Base-by-base conservation (phyloP, 208 protist genomes). In the Leishmania martiniquensis region DNA sequence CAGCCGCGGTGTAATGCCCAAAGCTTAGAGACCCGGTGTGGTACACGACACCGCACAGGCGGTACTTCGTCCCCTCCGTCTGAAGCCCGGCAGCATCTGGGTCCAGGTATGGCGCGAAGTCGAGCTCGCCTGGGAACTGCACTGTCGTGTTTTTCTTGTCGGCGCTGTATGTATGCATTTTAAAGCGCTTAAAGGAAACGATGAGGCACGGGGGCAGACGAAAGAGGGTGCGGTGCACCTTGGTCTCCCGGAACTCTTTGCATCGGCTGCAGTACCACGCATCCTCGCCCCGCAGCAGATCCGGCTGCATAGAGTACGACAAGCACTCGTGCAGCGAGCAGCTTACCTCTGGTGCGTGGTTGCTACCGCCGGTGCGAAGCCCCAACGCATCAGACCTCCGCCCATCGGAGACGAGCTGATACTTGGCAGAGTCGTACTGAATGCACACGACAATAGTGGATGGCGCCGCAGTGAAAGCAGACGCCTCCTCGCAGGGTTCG, bases 1-100 rank as follows among this genome's bases (percentile, higher is more conserved):
- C 87, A 1, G 79, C 62, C 17, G 91, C 91, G 5, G 91, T 97
- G 90, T 97, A 97, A 72, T 97, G 93, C 1, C 93, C 93, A 75
- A 89, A 95, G 63, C 75, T 89, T 47, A 97, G 85, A 25, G 81
- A 89, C 32, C 93, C 93, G 6, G 81, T 86, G 77, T 97, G 93
- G 72, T 93, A 94, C 15, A 97, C 88, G 29, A 97, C 85, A 69
- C 90, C 87, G 25, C 85, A 80, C 65, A 97, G 85, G 39, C 72
- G 85, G 75, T 97, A 97, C 60, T 69, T 71, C 37, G 87, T 93
- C 10, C 81, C 69, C 22, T 72, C 74, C 15, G 65, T 42, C 20
- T 79, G 73, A 34, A 74, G 51, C 44, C 70, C 79, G 15, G 45
- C 54, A 2, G 89, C 82, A 52, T 89, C 86, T 62, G 72, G 51